Evolutionary conservation across 208 protist species (phyloP).

Genomic region (Naegleria lovaniensis): DNA sequence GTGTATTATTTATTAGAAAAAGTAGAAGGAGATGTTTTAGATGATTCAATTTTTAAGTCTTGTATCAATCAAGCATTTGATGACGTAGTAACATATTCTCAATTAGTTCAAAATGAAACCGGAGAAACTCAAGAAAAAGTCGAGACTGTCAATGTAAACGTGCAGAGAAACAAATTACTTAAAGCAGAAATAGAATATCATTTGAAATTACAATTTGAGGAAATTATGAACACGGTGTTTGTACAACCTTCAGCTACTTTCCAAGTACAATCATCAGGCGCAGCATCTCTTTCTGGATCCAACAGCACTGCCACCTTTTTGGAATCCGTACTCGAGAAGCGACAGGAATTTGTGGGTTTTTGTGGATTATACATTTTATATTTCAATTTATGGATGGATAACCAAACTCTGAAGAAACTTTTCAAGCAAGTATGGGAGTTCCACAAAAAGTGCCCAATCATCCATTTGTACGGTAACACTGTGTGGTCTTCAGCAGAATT

Average conservation of each 20-base stretch:
- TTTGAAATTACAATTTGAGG: neutral
- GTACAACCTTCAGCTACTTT: neutral
- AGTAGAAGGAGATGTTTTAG: constrained; percentile 18
- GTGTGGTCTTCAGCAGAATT: constrained; percentile 48
- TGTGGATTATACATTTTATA: constrained; percentile 5
- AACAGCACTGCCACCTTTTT: neutral
- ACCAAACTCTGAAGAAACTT: neutral
- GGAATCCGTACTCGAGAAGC: neutral
- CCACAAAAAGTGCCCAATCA: constrained; percentile 36
- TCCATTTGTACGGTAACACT: constrained; percentile 45
- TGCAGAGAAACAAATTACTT: neutral
- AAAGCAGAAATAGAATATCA: neutral
- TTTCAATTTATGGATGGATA: neutral
- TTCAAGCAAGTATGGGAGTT: constrained; percentile 11
- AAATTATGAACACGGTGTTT: neutral
- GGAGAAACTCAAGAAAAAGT: neutral
- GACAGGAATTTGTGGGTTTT: neutral
- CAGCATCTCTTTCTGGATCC: neutral
- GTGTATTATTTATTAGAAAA: constrained; percentile 18
- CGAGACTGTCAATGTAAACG: neutral
- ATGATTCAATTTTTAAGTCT: constrained; percentile 14
- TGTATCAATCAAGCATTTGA: neutral
- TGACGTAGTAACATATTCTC: neutral
- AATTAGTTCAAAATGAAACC: neutral
- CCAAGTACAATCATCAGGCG: neutral